These are phyloP conservation scores for Didymella pomorum DNA, from an alignment of 2,329 filamentous ascomycete species.

Conservation along the genomic window DNA sequence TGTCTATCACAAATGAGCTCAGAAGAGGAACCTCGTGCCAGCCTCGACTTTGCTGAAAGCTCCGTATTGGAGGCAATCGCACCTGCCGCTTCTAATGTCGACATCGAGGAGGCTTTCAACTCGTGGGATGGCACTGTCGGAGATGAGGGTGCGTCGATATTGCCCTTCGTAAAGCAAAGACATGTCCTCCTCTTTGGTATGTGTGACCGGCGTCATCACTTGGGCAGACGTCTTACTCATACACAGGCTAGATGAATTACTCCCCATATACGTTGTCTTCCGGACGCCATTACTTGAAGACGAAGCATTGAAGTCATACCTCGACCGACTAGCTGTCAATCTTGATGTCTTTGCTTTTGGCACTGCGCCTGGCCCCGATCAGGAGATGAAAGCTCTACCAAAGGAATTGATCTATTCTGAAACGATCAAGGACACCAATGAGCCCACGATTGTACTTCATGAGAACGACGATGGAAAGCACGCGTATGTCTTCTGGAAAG, in stretches of 20 bases:
- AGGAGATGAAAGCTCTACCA: slow-evolving; percentile 47
- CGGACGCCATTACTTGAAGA: slow-evolving; percentile 69
- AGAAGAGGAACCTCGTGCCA: slow-evolving; percentile 39
- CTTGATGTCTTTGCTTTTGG: slow-evolving; percentile 70
- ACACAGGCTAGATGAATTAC: slow-evolving; percentile 72
- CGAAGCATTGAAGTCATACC: slow-evolving; percentile 63
- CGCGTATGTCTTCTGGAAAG: slow-evolving; percentile 52
- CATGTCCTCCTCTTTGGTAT: slow-evolving; percentile 76
- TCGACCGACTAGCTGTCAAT: slow-evolving; percentile 69
- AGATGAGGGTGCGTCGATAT: slow-evolving; percentile 55
- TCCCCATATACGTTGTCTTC: slow-evolving; percentile 73
- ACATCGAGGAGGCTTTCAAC: slow-evolving; percentile 51
- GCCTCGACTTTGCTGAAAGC: slow-evolving; percentile 50
- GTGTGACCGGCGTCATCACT: slow-evolving; percentile 50
- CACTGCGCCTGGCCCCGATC: slow-evolving; percentile 55
- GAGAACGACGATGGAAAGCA: slow-evolving; percentile 34
- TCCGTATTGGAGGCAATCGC: slow-evolving; percentile 52
- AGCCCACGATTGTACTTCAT: slow-evolving; percentile 44
- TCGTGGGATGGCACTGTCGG: slow-evolving; percentile 56
- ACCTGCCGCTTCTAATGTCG: slow-evolving; percentile 46
- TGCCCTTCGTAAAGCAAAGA: slow-evolving; percentile 68
- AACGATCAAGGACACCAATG: slow-evolving; percentile 43
- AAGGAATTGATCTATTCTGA: slow-evolving; percentile 68
- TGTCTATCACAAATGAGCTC: slow-evolving; percentile 15
- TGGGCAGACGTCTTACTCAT: slow-evolving; percentile 60